Percentiles rank a stretch among this genome's conserved stretches.
phyloP scores from a whole-genome alignment of 2,329 filamentous ascomycete genomes.

The Xylaria sp. region DNA sequence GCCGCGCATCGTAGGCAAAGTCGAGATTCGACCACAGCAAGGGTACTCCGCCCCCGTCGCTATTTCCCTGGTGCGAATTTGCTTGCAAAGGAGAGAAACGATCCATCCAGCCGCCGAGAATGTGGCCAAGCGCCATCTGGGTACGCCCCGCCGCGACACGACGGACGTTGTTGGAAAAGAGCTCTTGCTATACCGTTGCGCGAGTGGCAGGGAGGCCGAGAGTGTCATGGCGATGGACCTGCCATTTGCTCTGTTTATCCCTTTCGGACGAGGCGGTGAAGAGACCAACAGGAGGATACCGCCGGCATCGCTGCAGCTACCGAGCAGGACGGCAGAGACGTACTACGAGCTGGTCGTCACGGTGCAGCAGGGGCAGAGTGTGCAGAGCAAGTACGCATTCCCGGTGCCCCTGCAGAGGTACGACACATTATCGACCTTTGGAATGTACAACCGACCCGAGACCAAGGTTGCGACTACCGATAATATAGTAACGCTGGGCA shows the following conservation, averaged over 20 bases:
- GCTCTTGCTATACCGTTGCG: conserved; percentile 86
- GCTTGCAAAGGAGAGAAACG: conserved; percentile 88
- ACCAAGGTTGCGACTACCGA: conserved; percentile 83
- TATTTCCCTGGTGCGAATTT: conserved; percentile 92
- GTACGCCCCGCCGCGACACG: conserved; percentile 86
- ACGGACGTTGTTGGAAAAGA: conserved; percentile 95
- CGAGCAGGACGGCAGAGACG: conserved; percentile 93
- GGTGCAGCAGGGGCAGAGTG: conserved; percentile 84
- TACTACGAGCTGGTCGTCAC: conserved; percentile 96
- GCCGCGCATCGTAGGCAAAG: conserved; percentile 97
- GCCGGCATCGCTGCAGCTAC: conserved; percentile 86
- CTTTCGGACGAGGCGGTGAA: conserved; percentile 87
- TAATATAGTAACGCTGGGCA: conserved; percentile 87
- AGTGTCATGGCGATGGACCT: conserved; percentile 94
- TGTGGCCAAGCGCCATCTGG: conserved; percentile 87
- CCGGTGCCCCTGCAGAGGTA: conserved; percentile 90
- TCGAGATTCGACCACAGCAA: conserved; percentile 87
- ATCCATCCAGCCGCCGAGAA: conserved; percentile 97
- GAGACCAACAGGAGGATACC: conserved; percentile 89
- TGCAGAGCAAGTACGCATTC: conserved; percentile 89
- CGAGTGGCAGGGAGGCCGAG: conserved; percentile 81
- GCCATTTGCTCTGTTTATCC: conserved; percentile 96
- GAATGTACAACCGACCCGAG: conserved; percentile 98
- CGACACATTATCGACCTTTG: conserved; percentile 96
- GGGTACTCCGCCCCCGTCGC: conserved; percentile 88